These are phyloP conservation scores for Pyrus betulifolia DNA, from an alignment of 306 rosid species.

Conservation along the genomic window DNA sequence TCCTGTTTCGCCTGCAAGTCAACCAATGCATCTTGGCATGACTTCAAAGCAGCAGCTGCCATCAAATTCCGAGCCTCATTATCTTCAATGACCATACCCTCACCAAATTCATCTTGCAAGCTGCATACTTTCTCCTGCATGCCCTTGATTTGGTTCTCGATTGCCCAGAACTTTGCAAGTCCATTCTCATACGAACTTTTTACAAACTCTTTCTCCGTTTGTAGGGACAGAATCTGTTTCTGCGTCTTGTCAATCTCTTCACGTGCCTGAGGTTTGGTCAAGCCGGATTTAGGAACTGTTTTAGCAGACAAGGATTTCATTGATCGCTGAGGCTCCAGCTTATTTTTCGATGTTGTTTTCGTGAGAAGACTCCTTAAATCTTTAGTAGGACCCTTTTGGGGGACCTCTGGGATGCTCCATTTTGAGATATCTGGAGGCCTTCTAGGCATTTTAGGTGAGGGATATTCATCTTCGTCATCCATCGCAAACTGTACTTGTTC, in stretches of 20 bases:
- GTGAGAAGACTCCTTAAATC: constrained; percentile 44
- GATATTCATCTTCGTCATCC: constrained; percentile 80
- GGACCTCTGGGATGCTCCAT: constrained; percentile 46
- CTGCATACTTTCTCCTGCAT: constrained; percentile 57
- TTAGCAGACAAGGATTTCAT: neutral
- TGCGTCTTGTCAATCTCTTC: constrained; percentile 70
- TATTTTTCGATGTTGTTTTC: constrained; percentile 43
- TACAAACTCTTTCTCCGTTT: constrained; percentile 84
- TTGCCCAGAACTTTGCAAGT: constrained; percentile 57
- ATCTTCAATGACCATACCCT: constrained; percentile 68
- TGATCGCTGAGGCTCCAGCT: constrained; percentile 30
- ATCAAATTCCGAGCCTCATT: constrained; percentile 80
- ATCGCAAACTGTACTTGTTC: constrained; percentile 77
- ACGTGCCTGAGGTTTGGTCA: constrained; percentile 60
- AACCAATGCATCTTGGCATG: constrained; percentile 68
- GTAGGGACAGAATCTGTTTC: constrained; percentile 70
- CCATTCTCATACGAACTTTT: constrained; percentile 72
- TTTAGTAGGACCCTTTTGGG: constrained; percentile 58
- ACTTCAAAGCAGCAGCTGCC: constrained; percentile 74
- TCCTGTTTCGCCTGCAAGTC: constrained; percentile 58
- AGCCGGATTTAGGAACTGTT: constrained; percentile 54
- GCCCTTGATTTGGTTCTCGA: constrained; percentile 62
- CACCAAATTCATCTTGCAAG: constrained; percentile 84
- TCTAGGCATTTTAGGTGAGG: constrained; percentile 24
- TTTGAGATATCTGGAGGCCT: constrained; percentile 39